Percentiles rank a stretch among this genome's conserved stretches.
phyloP scores from a whole-genome alignment of 345 rosid species.

The Carallia brachiata region DNA sequence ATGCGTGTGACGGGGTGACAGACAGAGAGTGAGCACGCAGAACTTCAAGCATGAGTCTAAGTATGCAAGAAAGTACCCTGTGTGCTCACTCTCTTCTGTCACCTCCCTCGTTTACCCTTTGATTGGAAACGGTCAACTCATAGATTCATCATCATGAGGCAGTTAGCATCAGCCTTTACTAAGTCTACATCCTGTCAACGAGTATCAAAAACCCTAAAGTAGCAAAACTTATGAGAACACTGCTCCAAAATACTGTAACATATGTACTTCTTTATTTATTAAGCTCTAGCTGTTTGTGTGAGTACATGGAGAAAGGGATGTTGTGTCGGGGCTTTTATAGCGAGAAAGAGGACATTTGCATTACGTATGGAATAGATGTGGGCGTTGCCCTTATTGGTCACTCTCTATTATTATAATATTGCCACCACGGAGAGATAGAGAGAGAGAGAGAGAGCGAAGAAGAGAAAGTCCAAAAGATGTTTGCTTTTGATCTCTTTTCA shows the following conservation, averaged over 20 bases:
- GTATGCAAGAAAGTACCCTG: constrained; percentile 80
- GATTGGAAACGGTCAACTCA: no score
- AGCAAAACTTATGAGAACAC: not conserved
- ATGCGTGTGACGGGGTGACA: constrained; percentile 23
- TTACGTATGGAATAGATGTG: constrained; percentile 34
- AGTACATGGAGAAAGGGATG: not conserved
- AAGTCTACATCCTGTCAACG: not conserved
- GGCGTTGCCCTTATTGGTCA: constrained; percentile 18
- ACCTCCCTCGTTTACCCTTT: constrained; percentile 49
- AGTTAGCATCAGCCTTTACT: no score
- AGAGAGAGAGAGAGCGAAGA: not conserved
- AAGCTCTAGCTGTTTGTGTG: not conserved
- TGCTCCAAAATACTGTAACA: constrained; percentile 14
- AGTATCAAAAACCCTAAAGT: constrained; percentile 1
- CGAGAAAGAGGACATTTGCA: constrained; percentile 18
- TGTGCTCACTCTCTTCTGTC: constrained; percentile 99
- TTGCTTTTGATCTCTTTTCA: constrained; percentile 16
- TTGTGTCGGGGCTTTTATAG: constrained; percentile 24
- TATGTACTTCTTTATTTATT: not conserved
- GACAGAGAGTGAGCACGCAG: constrained; percentile 86
- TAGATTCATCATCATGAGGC: no score
- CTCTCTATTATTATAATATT: not conserved
- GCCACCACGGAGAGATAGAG: not conserved
- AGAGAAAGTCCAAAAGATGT: constrained; percentile 6
- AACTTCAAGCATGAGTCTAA: constrained; percentile 69